Evolutionary conservation across 768 basidiomycete species (phyloP), one percentile per base, ranked within the genome.

Genomic region (Sporobolomyces phaffii): DNA sequence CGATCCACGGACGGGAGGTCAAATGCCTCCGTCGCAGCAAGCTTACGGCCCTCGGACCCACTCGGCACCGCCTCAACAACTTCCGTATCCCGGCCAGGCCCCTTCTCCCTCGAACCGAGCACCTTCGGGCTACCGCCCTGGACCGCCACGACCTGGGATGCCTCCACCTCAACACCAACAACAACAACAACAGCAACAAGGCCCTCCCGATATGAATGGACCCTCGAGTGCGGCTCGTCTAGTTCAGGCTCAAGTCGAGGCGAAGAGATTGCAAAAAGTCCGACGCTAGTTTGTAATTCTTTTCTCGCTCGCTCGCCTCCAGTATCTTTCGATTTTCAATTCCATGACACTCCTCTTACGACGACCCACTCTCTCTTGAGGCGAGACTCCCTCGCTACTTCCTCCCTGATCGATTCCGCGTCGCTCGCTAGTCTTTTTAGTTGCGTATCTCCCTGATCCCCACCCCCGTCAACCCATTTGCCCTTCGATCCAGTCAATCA

Each of bases 181-280:
- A 28, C 44, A 26, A 18, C 53, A 31, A 22, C 36, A 43, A 2
- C 38, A 1, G 20, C 53, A 38, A 9, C 17, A 3, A 17, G 33
- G 11, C 5, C 31, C 24, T 34, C 20, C 20, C 24, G 33, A 38
- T 22, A 10, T 15, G 22, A 49, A 24, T 26, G 34, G 47, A 6
- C 29, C 50, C 9, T 29, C 47, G 14, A 26, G 26, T 36, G 60
- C 60, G 6, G 60, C 60, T 1, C 11, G 60, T 15, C 50, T 61
- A 49, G 60, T 61, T 4, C 60, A 61, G 40, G 31, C 20, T 20
- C 48, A 61, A 41, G 60, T 61, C 48, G 60, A 61, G 34, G 60
- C 60, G 17, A 61, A 61, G 49, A 34, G 60, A 26, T 17, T 61
- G 26, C 60, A 61, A 17, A 61, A 61, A 51, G 20, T 61, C 11